phyloP scores from a whole-genome alignment of 495 filamentous ascomycete species.

The Penicillium pancosmium region DNA sequence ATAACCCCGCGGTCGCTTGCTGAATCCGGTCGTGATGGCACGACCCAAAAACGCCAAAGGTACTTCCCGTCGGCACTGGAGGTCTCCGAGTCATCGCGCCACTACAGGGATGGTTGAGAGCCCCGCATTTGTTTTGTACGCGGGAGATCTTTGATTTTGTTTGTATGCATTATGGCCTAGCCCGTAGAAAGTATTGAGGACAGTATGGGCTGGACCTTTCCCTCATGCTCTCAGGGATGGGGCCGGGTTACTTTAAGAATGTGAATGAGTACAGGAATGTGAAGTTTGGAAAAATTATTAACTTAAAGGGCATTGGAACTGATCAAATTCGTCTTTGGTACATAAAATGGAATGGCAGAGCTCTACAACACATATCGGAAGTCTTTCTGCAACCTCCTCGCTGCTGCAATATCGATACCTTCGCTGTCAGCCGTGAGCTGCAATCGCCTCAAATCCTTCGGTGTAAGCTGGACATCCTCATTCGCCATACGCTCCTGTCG shows the following conservation, averaged over 20 bases:
- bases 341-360: neutral
- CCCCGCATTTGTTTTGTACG: neutral
- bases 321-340: neutral
- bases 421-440: constrained; percentile 51
- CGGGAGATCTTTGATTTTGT: neutral
- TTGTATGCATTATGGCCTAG: too few species aligned
- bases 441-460: constrained; percentile 45
- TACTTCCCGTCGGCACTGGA: neutral
- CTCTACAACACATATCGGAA: constrained; percentile 48
- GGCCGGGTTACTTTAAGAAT: neutral
- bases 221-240: too few species aligned
- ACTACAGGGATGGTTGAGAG: neutral
- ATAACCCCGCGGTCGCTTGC: constrained; percentile 7
- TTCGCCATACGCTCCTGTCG: constrained; percentile 49
- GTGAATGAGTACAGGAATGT: neutral
- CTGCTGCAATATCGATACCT: constrained; percentile 49
- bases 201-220: neutral
- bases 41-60: neutral
- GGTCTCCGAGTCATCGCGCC: neutral
- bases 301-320: neutral
- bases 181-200: neutral
- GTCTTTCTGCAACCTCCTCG: constrained; percentile 49
- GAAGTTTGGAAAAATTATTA: neutral
- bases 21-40: constrained; percentile 11
- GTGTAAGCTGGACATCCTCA: constrained; percentile 41